Base-by-base conservation (phyloP, 2,329 filamentous ascomycete species). In the Aureobasidium namibiae region DNA sequence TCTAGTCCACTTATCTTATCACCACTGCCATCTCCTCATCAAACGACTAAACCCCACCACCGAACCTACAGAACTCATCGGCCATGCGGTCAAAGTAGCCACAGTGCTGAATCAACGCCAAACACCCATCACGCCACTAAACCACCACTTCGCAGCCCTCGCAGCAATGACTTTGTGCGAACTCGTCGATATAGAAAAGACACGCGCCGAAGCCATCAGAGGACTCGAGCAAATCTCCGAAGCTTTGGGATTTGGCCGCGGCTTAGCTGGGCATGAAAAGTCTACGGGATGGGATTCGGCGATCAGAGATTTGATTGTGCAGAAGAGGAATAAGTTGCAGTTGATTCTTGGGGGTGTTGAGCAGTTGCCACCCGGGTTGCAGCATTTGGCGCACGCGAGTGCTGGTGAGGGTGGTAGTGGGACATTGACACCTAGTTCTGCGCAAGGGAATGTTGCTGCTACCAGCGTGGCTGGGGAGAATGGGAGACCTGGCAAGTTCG, bases 1-100 rank as follows among this genome's bases (percentile, higher is more conserved):
- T 23, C 78, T 86, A 33, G 76, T 89, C 2, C 82, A 87, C 64
- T 76, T 90, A 24, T 81, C 81, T 18, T 89, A 88, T 71, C 88
- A 87, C 81, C 85, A 89, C 69, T 79, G 82, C 64, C 82, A 84
- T 62, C 76, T 89, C 9, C 75, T 90, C 18, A 78, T 83, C 10
- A 82, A 84, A 54, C 77, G 88, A 2, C 75, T 85, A 57, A 81
- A 80, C 38, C 79, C 82, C 1, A 77, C 77, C 11, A 76, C 80
- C 1, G 80, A 81, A 41, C 76, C 82, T 0, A 73, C 76, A 1
- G 81, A 87, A 61, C 76, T 86, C 16, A 72, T 88, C 21, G 83
- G 81, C 70, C 80, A 84, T 6, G 82, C 82, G 26, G 78, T 78
- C 61, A 80, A 85, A 65, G 77, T 85, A 5, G 77, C 81, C 39